These are phyloP conservation scores for Fusarium mangiferae DNA, from an alignment of 2,329 filamentous ascomycete genomes.

Conservation along the genomic window DNA sequence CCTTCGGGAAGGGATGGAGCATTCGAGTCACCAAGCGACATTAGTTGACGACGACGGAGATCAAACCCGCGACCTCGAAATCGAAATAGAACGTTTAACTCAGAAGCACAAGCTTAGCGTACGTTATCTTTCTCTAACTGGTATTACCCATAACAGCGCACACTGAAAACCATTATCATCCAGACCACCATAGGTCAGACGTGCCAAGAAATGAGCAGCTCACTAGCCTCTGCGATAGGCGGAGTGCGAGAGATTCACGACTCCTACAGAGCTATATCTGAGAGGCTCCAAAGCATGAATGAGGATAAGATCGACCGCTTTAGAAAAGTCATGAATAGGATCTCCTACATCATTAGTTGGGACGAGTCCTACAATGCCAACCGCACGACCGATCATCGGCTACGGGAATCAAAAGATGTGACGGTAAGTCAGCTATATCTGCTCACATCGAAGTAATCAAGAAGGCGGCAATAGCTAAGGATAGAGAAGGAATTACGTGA, in stretches of 20 bases:
- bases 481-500: neutral
- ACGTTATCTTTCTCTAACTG: neutral
- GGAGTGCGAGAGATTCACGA: neutral
- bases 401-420: neutral
- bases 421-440: neutral
- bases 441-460: too few species aligned
- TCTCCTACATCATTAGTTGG: rapidly evolving
- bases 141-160: too few species aligned
- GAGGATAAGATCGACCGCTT: neutral
- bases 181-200: neutral
- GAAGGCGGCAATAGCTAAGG: neutral
- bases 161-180: neutral
- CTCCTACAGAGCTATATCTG: neutral
- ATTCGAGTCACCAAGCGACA: rapidly evolving
- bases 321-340: too few species aligned
- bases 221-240: neutral
- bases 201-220: neutral
- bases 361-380: neutral
- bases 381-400: neutral
- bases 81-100: neutral
- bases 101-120: neutral
- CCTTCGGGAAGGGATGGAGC: neutral
- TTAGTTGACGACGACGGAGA: neutral
- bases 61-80: neutral
- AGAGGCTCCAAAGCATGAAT: neutral